Conservation (phyloP, 2,329 filamentous ascomycete genomes). For the Pleurostoma richardsiae region DNA sequence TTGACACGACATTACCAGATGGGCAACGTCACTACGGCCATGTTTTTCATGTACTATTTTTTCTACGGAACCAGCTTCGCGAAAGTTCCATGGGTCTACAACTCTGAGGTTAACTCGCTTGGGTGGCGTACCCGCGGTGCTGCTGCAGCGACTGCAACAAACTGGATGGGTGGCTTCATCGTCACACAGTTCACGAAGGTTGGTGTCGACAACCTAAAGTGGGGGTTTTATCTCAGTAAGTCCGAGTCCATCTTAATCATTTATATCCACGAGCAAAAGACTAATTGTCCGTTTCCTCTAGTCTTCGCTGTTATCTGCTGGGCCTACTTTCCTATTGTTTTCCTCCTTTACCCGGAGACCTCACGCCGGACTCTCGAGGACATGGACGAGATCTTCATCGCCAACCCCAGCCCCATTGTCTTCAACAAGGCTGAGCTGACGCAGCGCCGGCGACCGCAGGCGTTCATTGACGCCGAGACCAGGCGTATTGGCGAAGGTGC, state of each 20-base stretch:
- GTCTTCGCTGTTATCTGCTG: conserved; percentile 22
- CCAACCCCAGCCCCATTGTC: conserved; percentile 22
- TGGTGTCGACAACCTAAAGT: conserved; percentile 31
- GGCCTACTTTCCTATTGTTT: conserved; percentile 32
- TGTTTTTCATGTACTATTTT: conserved; percentile 36
- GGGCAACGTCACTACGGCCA: conserved; percentile 31
- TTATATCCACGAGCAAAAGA: not conserved
- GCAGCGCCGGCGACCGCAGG: conserved; percentile 26
- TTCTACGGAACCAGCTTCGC: conserved; percentile 33
- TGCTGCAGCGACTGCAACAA: conserved; percentile 36
- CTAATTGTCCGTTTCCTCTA: not conserved
- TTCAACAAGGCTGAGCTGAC: conserved; percentile 24
- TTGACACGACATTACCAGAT: conserved; percentile 12
- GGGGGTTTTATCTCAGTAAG: conserved; percentile 36
- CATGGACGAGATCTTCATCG: conserved; percentile 37
- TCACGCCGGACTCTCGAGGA: conserved; percentile 39
- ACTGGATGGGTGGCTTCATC: conserved; percentile 37
- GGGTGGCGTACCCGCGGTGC: conserved; percentile 34
- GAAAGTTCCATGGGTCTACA: conserved; percentile 34
- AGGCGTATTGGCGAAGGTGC: conserved; percentile 14
- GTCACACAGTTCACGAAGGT: conserved; percentile 38
- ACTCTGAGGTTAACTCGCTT: conserved; percentile 34
- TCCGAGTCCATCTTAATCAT: conserved; percentile 1
- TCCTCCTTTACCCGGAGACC: conserved; percentile 45
- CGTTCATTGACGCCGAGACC: conserved; percentile 27